Evolutionary conservation across 1,284 basidiomycete genomes (phyloP), one percentile per base, ranked within the genome.

Genomic region (Marasmius sp.): DNA sequence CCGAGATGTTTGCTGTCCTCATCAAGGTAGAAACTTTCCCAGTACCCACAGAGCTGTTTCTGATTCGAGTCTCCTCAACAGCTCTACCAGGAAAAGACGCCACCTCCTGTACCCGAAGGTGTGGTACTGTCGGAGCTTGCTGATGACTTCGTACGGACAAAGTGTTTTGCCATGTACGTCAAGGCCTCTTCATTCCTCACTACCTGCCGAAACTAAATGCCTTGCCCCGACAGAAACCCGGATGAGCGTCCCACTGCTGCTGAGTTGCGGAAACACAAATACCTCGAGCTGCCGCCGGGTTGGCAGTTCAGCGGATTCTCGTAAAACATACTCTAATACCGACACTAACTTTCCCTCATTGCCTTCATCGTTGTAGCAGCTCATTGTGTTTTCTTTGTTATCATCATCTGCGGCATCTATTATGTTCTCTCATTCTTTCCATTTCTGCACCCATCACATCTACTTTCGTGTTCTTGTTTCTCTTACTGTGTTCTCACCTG

Each of bases 1-100:
- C 94, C 68, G 94, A 97, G 74, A 88, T 89, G 63, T 85, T 97
- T 65, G 92, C 94, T 7, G 96, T 97, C 64, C 93, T 99, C 88
- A 92, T 95, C 75, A 93, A 95, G 83, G 93, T 94, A 70, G 64
- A 82, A 72, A 47, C 43, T n/a, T 36, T 22, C 52, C 38, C 52
- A 33, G 48, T 66, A 38, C 38, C 38, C 37, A 11, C 43, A 59
- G 41, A 34, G 39, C 34, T 45, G 53, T 41, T 45, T 27, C 16
- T 18, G 43, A 61, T 22, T 64, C 51, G 45, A 55, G 58, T 11
- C 41, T 61, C 41, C 51, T 54, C 48, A 62, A 72, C 66, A 89
- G 92, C 82, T 97, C 57, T 94, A 93, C 63, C 86, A 91, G 68
- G 87, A 91, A 64, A 87, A 92, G 64, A 82, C 88, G 65, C 89